Base-by-base conservation (phyloP, 768 basidiomycete species). In the Boletus pseudo-olivaceus region DNA sequence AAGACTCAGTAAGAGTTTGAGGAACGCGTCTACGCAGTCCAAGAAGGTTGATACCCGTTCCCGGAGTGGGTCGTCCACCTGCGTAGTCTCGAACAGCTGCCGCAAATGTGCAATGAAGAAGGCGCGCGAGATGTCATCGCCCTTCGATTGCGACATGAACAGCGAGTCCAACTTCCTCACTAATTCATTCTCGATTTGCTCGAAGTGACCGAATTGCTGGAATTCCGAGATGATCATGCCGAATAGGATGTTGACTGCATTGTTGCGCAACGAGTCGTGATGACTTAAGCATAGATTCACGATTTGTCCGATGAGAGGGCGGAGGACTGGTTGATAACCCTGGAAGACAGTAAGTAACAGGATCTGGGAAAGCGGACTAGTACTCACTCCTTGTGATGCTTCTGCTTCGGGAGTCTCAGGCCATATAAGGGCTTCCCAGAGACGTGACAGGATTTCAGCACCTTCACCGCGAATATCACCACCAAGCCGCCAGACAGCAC, bases 221-320 rank as follows among this genome's bases (percentile, higher is more conserved):
- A 90, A 94, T 68, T 96, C 91, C 3, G 91, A 87, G 44, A 95
- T 83, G 56, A 98, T 93, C 93, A 98, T 97, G 63, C 88, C 90
- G 72, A 88, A 96, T 20, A 98, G 80, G 53, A 98, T 94, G 62
- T 90, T 85, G 20, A 96, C 93, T 0, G 93, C 95, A 59, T 89
- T 90, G 65, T 82, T 90, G 59, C 95, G 83, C 38, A 97, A 79
- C 64, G 88, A 85, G 65, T 98, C 96, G 66, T 98, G 95, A 62
- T 95, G 92, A 57, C 94, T 97, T 49, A 98, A 76, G 67, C 96
- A 98, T 15, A 98, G 76, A 60, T 92, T 89, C 51, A 98, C 87
- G 47, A 97, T 88, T 51, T 89, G 85, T 40, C 92, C 94, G 29
- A 96, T 91, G 20, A 97, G 81, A 17, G 89, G 76, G 62, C 85